Percentiles rank a stretch among this genome's conserved stretches.
These are phyloP conservation scores for Leccinum pallidistipes DNA, from an alignment of 1,284 basidiomycete species.

Conservation along the genomic window DNA sequence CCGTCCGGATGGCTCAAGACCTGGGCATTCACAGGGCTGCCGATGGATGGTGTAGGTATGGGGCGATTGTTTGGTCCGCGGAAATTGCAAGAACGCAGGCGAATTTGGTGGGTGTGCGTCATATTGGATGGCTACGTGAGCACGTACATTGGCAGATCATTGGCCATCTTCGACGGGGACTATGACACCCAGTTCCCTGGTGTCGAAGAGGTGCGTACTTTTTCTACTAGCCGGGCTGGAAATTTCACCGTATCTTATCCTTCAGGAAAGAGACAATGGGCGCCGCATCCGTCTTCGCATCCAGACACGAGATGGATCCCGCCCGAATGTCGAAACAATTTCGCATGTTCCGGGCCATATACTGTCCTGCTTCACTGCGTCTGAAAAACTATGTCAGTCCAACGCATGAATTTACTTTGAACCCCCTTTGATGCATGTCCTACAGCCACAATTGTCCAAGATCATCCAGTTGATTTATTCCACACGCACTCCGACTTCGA, in stretches of 20 bases:
- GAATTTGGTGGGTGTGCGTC: slow-evolving; percentile 83
- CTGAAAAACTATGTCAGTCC: slow-evolving; percentile 66
- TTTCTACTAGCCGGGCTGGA: not conserved
- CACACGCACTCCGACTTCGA: slow-evolving; percentile 55
- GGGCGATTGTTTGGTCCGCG: slow-evolving; percentile 59
- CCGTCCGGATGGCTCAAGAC: slow-evolving; percentile 84
- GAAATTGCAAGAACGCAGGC: slow-evolving; percentile 71
- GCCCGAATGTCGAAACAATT: slow-evolving; percentile 18
- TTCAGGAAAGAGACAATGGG: slow-evolving; percentile 56
- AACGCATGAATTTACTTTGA: not conserved
- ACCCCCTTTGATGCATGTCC: slow-evolving; percentile 9
- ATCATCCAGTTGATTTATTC: slow-evolving; percentile 78
- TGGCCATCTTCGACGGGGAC: slow-evolving; percentile 78
- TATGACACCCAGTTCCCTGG: slow-evolving; percentile 76
- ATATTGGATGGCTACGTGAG: slow-evolving; percentile 81
- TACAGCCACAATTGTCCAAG: slow-evolving; percentile 63
- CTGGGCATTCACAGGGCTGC: slow-evolving; percentile 82
- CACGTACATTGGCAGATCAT: slow-evolving; percentile 77
- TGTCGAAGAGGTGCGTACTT: slow-evolving; percentile 54
- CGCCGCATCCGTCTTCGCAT: slow-evolving; percentile 40
- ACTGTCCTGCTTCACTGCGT: slow-evolving; percentile 76
- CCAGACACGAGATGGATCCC: slow-evolving; percentile 31
- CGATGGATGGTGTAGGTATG: slow-evolving; percentile 65
- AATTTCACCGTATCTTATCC: slow-evolving; percentile 4
- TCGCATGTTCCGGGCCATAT: slow-evolving; percentile 41